Conservation (phyloP, 208 protist species). For the Leishmania aethiopica region DNA sequence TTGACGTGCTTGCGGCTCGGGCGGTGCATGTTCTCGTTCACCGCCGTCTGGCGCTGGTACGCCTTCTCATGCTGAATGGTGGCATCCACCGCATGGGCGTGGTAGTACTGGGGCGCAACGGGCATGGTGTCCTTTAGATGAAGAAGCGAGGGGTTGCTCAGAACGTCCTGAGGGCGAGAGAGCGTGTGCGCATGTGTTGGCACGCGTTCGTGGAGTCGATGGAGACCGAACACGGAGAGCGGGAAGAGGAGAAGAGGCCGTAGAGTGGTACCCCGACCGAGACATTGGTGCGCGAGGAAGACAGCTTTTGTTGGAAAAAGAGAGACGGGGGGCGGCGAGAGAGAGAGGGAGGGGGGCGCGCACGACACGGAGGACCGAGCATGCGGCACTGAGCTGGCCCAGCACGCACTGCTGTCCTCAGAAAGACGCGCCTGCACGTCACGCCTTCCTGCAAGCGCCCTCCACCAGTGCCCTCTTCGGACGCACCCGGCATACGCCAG, state of each 20-base stretch:
- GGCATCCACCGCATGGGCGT: conserved; percentile 71
- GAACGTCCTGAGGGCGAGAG: conserved; percentile 12
- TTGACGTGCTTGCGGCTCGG: conserved; percentile 59
- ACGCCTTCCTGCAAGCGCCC: background rate
- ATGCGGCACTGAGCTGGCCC: background rate
- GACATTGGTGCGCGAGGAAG: background rate
- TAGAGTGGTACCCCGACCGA: background rate
- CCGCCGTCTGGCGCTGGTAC: conserved; percentile 92
- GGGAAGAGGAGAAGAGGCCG: background rate
- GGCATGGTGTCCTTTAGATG: conserved; percentile 29
- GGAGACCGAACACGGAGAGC: background rate
- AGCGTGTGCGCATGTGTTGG: background rate
- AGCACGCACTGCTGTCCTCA: background rate
- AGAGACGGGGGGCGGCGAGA: background rate
- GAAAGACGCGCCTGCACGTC: background rate
- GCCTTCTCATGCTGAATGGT: conserved; percentile 92
- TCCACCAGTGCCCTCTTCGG: background rate
- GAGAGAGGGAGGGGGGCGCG: background rate
- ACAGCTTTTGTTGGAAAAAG: background rate
- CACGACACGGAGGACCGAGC: background rate
- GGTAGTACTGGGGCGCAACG: conserved; percentile 65
- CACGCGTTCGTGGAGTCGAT: background rate
- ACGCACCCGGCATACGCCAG: background rate
- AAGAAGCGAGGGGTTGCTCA: background rate
- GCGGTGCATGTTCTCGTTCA: conserved; percentile 90